Conservation (phyloP, 2,329 filamentous ascomycete genomes). For the Tolypocladium capitatum region DNA sequence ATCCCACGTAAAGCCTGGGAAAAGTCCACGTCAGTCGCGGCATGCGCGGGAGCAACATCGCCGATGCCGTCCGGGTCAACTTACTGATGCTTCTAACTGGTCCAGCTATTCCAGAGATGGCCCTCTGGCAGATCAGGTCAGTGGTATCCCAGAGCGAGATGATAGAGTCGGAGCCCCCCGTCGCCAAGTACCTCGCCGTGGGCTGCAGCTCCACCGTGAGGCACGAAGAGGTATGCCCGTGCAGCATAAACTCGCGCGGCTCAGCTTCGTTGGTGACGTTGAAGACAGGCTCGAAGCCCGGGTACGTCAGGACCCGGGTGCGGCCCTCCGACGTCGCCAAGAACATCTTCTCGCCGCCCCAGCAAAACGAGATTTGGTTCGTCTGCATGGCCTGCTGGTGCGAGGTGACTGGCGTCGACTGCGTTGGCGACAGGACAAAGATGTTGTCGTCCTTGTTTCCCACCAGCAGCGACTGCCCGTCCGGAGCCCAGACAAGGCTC, state of each 20-base stretch:
- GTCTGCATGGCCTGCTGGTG: slow-evolving; percentile 52
- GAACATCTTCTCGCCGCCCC: slow-evolving; percentile 58
- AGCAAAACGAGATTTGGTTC: slow-evolving; percentile 63
- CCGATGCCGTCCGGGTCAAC: slow-evolving; percentile 13
- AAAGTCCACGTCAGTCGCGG: background rate
- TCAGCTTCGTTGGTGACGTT: slow-evolving; percentile 31
- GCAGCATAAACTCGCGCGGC: slow-evolving; percentile 44
- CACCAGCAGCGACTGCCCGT: slow-evolving; percentile 56
- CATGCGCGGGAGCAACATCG: background rate
- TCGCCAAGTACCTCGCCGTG: slow-evolving; percentile 57
- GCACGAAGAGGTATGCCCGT: slow-evolving; percentile 62
- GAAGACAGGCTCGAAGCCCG: slow-evolving; percentile 44
- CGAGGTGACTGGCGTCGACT: slow-evolving; percentile 39
- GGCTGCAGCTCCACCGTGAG: slow-evolving; percentile 57
- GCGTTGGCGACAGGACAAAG: slow-evolving; percentile 47
- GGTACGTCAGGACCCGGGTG: slow-evolving; percentile 57
- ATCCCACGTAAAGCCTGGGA: slow-evolving; percentile 60
- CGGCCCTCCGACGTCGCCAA: slow-evolving; percentile 58
- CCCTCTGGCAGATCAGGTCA: slow-evolving; percentile 64
- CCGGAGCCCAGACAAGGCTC: slow-evolving; percentile 60
- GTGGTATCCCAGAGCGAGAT: slow-evolving; percentile 67
- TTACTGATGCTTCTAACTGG: slow-evolving; percentile 55
- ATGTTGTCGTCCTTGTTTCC: slow-evolving; percentile 57
- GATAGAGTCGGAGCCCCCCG: slow-evolving; percentile 62
- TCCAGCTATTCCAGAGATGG: slow-evolving; percentile 54